A percentile compares a stretch with the other conserved stretches of the same genome.
These are phyloP conservation scores for Rhododendron griersonianum DNA, from an alignment of 148 eudicot genomes.

Conservation along the genomic window DNA sequence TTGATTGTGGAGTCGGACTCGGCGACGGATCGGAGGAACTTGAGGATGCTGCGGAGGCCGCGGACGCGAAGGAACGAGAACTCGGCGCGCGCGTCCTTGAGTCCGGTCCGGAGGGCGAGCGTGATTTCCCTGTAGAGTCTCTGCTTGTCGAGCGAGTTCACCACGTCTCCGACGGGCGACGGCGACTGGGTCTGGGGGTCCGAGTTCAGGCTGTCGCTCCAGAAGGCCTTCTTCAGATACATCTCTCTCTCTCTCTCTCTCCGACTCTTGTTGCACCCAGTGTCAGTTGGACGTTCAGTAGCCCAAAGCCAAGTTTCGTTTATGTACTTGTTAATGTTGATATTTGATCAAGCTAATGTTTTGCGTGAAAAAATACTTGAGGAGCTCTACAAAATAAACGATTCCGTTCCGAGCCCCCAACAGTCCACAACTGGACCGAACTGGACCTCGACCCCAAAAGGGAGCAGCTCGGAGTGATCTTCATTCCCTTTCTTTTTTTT, in stretches of 20 bases:
- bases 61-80: slow-evolving; percentile 80
- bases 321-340: too few relatives aligned
- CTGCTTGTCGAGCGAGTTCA: slow-evolving; percentile 49
- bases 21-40: slow-evolving; percentile 77
- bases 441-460: too few relatives aligned
- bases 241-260: slow-evolving; percentile 21
- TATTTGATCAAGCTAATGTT: too few relatives aligned
- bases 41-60: slow-evolving; percentile 82
- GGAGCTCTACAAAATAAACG: too few relatives aligned
- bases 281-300: not conserved
- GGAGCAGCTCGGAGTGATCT: too few relatives aligned
- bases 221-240: slow-evolving; percentile 51
- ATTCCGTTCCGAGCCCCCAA: too few relatives aligned
- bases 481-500: too few relatives aligned
- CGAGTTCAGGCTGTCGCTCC: slow-evolving; percentile 27
- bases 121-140: slow-evolving; percentile 68
- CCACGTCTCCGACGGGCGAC: slow-evolving; percentile 47
- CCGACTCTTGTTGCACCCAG: not conserved
- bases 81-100: slow-evolving; percentile 73
- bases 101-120: slow-evolving; percentile 78
- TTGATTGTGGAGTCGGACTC: slow-evolving; percentile 50
- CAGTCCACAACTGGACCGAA: too few relatives aligned
- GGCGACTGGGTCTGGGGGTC: slow-evolving; percentile 21
- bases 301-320: not conserved
- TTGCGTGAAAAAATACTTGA: too few relatives aligned